Evolutionary conservation across 371 early-diverging fungal species (phyloP).

Genomic region (Actinomortierella wolfii): DNA sequence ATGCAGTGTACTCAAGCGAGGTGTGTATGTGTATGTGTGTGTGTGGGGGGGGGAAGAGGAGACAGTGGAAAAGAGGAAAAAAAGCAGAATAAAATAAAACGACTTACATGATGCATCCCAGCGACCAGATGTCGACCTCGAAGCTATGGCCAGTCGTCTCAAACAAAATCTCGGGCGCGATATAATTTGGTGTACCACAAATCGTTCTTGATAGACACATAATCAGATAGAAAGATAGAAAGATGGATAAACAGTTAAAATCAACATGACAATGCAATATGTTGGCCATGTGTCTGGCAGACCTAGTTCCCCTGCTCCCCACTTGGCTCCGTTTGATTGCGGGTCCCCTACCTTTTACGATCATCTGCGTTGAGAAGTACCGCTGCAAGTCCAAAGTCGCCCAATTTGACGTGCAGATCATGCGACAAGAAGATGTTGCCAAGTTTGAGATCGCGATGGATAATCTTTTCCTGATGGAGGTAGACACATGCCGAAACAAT

Average conservation of each 20-base stretch:
- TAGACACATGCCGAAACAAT: conserved; percentile 85
- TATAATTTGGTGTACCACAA: conserved; percentile 99
- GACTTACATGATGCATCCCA: conserved; percentile 92
- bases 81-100: neutral
- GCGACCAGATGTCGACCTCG: conserved; percentile 98
- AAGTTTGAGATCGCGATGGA: conserved; percentile 98
- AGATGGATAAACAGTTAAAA: too few relatives aligned
- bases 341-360: conserved; percentile 89
- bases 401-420: conserved; percentile 90
- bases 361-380: conserved; percentile 73
- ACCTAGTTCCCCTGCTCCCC: too few relatives aligned
- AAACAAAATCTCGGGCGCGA: conserved; percentile 97
- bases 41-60: neutral
- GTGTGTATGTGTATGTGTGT: neutral
- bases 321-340: too few relatives aligned
- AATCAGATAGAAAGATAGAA: neutral
- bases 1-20: neutral
- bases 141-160: conserved; percentile 92
- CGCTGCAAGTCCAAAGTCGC: conserved; percentile 98
- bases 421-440: conserved; percentile 92
- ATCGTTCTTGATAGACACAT: conserved; percentile 68
- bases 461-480: conserved; percentile 83
- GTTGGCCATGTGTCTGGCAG: too few relatives aligned
- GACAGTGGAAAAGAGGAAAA: neutral
- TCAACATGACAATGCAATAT: too few relatives aligned